Conservation (phyloP, 306 rosid genomes). For the Sicyos baderoa region DNA sequence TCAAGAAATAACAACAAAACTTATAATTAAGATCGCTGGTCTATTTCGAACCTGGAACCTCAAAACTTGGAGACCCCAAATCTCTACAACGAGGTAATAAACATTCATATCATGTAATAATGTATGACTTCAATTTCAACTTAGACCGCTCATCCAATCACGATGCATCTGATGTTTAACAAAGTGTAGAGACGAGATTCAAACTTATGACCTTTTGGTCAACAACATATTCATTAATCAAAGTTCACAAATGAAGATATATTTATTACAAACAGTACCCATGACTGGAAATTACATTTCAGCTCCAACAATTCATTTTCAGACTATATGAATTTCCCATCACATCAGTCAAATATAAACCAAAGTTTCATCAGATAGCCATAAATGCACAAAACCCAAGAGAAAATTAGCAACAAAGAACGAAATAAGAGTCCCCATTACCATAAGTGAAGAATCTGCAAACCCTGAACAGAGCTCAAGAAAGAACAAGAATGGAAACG, state of each 20-base stretch:
- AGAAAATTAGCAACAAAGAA: neutral
- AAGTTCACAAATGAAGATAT: neutral
- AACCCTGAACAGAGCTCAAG: neutral
- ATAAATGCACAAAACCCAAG: neutral
- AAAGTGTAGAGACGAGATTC: no score
- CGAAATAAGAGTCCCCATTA: constrained; percentile 6
- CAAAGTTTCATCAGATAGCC: neutral
- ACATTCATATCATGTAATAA: neutral
- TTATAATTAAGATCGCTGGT: no score
- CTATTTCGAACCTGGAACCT: no score
- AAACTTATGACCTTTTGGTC: no score
- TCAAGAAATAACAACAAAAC: no score
- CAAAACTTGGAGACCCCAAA: no score
- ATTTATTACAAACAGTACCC: neutral
- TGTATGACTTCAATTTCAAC: neutral
- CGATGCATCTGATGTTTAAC: no score
- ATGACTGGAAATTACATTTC: neutral
- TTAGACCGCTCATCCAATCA: no score
- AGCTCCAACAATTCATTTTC: neutral
- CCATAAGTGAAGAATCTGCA: constrained; percentile 13
- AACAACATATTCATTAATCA: no score
- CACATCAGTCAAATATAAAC: neutral
- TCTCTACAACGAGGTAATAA: neutral
- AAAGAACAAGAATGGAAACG: neutral
- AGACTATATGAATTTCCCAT: neutral